Evolutionary conservation across 345 rosid genomes (phyloP).

Genomic region (Microthlaspi erraticum): DNA sequence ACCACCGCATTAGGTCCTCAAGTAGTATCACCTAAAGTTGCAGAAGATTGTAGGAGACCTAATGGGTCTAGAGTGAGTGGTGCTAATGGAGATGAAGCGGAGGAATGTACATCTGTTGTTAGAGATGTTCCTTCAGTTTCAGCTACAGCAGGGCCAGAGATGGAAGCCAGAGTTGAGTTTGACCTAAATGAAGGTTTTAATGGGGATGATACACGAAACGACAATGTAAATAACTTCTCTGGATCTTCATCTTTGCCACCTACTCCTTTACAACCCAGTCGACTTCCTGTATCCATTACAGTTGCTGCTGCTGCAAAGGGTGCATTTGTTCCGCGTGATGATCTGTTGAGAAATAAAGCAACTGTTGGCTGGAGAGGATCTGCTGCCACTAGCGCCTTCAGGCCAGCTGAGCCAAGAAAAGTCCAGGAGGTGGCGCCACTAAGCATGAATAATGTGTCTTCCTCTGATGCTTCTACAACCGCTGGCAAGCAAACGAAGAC

Average conservation of each 20-base stretch:
- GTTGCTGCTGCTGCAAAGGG: conserved; percentile 94
- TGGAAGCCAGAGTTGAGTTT: conserved; percentile 72
- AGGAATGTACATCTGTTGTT: conserved; percentile 51
- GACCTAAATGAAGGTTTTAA: conserved; percentile 86
- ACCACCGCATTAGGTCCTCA: conserved; percentile 17
- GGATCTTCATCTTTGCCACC: conserved; percentile 45
- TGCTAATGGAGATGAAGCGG: conserved; percentile 53
- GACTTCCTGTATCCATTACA: conserved; percentile 70
- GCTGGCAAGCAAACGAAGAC: conserved; percentile 58
- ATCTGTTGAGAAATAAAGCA: conserved; percentile 67
- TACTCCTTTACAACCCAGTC: conserved; percentile 51
- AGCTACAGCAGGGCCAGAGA: conserved; percentile 47
- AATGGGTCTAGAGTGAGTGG: conserved; percentile 47
- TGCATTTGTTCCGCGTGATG: conserved; percentile 80
- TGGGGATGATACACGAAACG: conserved; percentile 64
- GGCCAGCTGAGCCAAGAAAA: conserved; percentile 95
- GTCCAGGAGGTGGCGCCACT: conserved; percentile 53
- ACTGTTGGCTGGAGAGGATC: conserved; percentile 98
- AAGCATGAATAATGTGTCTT: conserved; percentile 36
- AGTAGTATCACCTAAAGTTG: conserved; percentile 40
- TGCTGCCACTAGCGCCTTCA: conserved; percentile 97
- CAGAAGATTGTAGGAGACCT: conserved; percentile 46
- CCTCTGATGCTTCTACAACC: conserved; percentile 46
- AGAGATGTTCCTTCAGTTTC: conserved; percentile 45
- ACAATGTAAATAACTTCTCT: conserved; percentile 50